Evolutionary conservation across 768 basidiomycete species (phyloP).

Genomic region (Mycena pura): DNA sequence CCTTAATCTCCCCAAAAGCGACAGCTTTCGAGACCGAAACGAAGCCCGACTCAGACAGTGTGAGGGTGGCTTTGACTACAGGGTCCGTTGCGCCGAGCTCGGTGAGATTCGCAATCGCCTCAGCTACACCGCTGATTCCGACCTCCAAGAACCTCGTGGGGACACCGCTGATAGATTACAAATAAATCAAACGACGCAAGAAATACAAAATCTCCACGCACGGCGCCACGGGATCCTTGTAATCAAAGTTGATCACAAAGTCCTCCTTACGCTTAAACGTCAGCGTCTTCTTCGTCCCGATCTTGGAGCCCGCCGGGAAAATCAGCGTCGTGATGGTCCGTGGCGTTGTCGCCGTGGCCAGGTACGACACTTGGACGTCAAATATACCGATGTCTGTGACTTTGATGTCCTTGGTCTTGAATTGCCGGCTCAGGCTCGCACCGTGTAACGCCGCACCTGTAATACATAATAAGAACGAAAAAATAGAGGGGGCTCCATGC

Average conservation of each 20-base stretch:
- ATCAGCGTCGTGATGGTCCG: constrained; percentile 78
- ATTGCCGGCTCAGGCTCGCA: constrained; percentile 85
- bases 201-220: constrained; percentile 42
- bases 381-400: constrained; percentile 75
- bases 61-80: constrained; percentile 84
- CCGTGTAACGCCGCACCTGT: constrained; percentile 82
- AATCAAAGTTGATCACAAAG: constrained; percentile 78
- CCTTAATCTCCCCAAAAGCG: constrained; percentile 81
- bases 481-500: too few species aligned
- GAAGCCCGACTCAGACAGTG: constrained; percentile 88
- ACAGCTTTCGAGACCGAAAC: constrained; percentile 81
- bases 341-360: constrained; percentile 61
- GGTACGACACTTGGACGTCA: constrained; percentile 83
- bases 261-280: constrained; percentile 88
- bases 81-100: constrained; percentile 82
- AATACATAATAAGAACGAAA: background rate
- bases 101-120: constrained; percentile 84
- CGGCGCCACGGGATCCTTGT: constrained; percentile 70
- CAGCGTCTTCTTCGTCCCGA: constrained; percentile 84
- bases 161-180: constrained; percentile 57
- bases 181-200: background rate
- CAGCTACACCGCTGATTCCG: constrained; percentile 72
- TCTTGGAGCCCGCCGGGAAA: constrained; percentile 80
- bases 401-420: constrained; percentile 95
- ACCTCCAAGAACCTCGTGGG: constrained; percentile 78